These are phyloP conservation scores for Leucosporidium scottii DNA, from an alignment of 768 basidiomycete species.

Conservation along the genomic window DNA sequence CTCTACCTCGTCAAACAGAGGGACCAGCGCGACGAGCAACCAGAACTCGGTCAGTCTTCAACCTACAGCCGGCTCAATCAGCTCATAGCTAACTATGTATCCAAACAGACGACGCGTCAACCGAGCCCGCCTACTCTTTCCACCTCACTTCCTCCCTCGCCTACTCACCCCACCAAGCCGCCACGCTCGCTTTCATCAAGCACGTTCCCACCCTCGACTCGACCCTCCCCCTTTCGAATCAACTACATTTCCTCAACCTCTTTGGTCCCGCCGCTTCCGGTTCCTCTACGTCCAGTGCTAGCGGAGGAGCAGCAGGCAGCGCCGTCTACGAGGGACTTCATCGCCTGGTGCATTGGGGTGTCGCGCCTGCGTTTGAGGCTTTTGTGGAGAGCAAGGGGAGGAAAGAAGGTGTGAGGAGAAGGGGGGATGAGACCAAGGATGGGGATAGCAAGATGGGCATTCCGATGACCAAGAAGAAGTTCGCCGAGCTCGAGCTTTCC, in stretches of 20 bases:
- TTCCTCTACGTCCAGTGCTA: constrained; percentile 37
- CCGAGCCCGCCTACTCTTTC: constrained; percentile 31
- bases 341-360: constrained; percentile 86
- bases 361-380: constrained; percentile 97
- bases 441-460: constrained; percentile 59
- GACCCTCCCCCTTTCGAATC: constrained; percentile 65
- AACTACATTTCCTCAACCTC: constrained; percentile 86
- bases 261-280: constrained; percentile 45
- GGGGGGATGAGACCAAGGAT: constrained; percentile 27
- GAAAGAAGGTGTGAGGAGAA: constrained; percentile 34
- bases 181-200: constrained; percentile 91
- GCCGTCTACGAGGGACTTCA: constrained; percentile 88
- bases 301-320: constrained; percentile 41
- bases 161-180: constrained; percentile 71
- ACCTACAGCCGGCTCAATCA: constrained; percentile 60
- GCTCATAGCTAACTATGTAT: constrained; percentile 41
- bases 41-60: constrained; percentile 33
- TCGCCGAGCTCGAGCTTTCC: constrained; percentile 91
- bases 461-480: constrained; percentile 98
- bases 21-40: constrained; percentile 57
- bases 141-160: constrained; percentile 54
- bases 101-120: neutral
- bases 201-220: constrained; percentile 71
- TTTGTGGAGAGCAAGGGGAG: constrained; percentile 79
- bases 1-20: constrained; percentile 74